Conservation (phyloP, 345 rosid genomes). For the Adansonia digitata region DNA sequence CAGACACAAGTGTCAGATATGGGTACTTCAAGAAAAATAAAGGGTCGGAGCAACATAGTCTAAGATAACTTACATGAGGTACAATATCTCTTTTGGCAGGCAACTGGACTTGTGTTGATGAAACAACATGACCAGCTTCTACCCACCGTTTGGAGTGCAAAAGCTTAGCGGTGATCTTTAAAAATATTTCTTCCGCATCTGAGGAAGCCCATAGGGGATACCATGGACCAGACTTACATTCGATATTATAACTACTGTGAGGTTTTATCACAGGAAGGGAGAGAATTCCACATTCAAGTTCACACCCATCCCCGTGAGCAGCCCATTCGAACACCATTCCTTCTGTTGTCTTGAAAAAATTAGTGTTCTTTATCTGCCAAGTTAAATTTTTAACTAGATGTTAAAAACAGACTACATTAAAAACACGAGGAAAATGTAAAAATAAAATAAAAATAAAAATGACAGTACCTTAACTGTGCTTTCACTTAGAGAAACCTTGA, state of each 20-base stretch:
- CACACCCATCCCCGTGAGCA: conserved; percentile 61
- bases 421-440: conserved; percentile 8
- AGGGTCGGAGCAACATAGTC: background rate
- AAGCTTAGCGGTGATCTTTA: conserved; percentile 59
- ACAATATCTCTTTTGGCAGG: conserved; percentile 50
- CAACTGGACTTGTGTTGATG: conserved; percentile 71
- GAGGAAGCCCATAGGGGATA: conserved; percentile 61
- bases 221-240: conserved; percentile 85
- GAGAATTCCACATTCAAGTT: conserved; percentile 68
- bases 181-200: conserved; percentile 53
- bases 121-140: conserved; percentile 73
- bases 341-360: conserved; percentile 66
- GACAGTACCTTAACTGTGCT: conserved; percentile 49
- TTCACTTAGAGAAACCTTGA: conserved; percentile 57
- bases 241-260: conserved; percentile 58
- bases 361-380: conserved; percentile 65
- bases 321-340: conserved; percentile 71
- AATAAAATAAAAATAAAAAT: conserved; percentile 8
- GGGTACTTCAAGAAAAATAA: no score
- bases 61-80: conserved; percentile 53
- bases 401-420: conserved; percentile 8
- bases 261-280: conserved; percentile 62
- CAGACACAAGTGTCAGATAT: no score
- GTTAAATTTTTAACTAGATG: conserved; percentile 17
- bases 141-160: conserved; percentile 61